A percentile compares a stretch with the other conserved stretches of the same genome.
These are phyloP conservation scores for Pichia sp. DNA, from an alignment of 1,139 yeast genomes.

Conservation along the genomic window DNA sequence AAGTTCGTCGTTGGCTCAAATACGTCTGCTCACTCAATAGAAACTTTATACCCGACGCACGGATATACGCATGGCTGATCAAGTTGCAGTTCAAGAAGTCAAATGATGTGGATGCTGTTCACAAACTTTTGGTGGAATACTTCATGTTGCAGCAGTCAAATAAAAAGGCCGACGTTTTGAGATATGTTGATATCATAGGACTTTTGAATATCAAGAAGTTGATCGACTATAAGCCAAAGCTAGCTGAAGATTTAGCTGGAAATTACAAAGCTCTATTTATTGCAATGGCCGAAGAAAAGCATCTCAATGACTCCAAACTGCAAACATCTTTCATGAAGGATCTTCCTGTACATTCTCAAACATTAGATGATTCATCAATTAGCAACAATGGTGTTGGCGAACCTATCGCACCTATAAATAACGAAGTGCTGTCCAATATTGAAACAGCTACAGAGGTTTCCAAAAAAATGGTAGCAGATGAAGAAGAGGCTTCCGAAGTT, in stretches of 20 bases:
- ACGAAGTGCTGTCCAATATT: background rate
- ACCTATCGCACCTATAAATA: background rate
- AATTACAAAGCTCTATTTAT: conserved; percentile 35
- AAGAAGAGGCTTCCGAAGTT: background rate
- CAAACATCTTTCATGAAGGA: background rate
- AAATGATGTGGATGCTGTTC: conserved; percentile 16
- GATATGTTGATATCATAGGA: conserved; percentile 67
- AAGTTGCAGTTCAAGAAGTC: conserved; percentile 26
- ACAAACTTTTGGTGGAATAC: conserved; percentile 23
- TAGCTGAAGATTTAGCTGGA: conserved; percentile 34
- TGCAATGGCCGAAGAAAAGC: conserved; percentile 16
- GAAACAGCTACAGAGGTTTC: background rate
- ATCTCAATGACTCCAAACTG: background rate
- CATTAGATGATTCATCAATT: background rate
- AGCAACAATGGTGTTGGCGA: background rate
- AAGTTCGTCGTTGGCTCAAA: conserved; percentile 26
- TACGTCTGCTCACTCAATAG: conserved; percentile 19
- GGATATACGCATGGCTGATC: conserved; percentile 31
- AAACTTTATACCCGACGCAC: conserved; percentile 24
- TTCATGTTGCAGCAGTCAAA: conserved; percentile 16
- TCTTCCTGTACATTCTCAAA: background rate
- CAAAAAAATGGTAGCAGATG: background rate
- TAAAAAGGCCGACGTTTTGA: conserved; percentile 41
- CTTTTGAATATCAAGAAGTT: conserved; percentile 51
- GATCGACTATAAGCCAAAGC: conserved; percentile 31